Evolutionary conservation across 2,329 filamentous ascomycete species (phyloP), one percentile per base, ranked within the genome.

Genomic region (Orbilia oligospora): DNA sequence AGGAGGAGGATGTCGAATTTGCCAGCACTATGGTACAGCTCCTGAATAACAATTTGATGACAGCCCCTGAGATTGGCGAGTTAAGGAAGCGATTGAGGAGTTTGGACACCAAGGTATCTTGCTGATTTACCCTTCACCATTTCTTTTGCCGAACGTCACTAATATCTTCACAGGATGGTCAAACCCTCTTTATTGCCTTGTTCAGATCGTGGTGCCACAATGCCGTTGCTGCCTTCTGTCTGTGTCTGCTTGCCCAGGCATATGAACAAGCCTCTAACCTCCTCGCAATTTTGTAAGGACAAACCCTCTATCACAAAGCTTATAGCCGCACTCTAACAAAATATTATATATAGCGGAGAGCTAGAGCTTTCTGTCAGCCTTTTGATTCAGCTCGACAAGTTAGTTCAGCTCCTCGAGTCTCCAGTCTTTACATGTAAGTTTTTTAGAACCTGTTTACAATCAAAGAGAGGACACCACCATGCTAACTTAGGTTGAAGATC

Each of bases 11-110:
- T 83, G 90, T 99, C 49, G 97, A 99, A 84, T 99, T 99, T 85
- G 95, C 96, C 16, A 97, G 95, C 83, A 98, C 99, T 82, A 99
- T 99, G 96, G 94, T 99, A 33, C 96, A 99, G 84, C 98, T 98
- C 82, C 88, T 99, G 66, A 99, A 99, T 86, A 99, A 99, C 84
- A 99, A 99, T 82, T 90, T 99, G 69, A 97, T 99, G 81, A 99
- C 97, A 0, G 96, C 97, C 0, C 96, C 97, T 0, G 94, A 99
- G 84, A 87, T 99, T 33, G 90, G 93, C 0, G 97, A 98, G 81
- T 87, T 99, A 80, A 90, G 96, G 55, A 97, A 97, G 84, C 88
- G 96, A 51, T 86, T 99, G 64, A 89, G 96, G 38, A 99, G 97
- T 82, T 87, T 97, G 0, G 96, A 99, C 84, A 93, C 91, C 9